Percentiles rank a stretch among this genome's conserved stretches.
Conservation (phyloP, 805 yeast genomes). For the Nakazawaea wickerhamii region DNA sequence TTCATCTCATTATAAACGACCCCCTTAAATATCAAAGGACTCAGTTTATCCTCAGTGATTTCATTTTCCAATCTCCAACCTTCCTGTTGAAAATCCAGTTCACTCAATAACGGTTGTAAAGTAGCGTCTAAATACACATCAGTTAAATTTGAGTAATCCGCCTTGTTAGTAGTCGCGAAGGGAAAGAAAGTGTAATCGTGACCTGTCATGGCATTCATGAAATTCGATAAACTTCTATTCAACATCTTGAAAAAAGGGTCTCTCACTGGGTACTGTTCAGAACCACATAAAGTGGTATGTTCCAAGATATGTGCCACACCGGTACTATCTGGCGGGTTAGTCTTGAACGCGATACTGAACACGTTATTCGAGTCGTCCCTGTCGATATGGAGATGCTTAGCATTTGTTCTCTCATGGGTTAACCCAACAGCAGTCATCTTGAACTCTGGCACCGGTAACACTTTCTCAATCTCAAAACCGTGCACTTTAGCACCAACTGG, state of each 20-base stretch:
- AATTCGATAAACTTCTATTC: constrained; percentile 87
- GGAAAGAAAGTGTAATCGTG: constrained; percentile 95
- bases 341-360: constrained; percentile 83
- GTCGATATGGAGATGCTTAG: constrained; percentile 82
- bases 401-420: constrained; percentile 62
- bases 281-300: constrained; percentile 95
- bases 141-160: constrained; percentile 78
- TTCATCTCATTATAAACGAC: constrained; percentile 98
- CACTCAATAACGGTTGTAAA: constrained; percentile 69
- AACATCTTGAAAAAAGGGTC: constrained; percentile 98
- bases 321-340: constrained; percentile 91
- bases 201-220: constrained; percentile 99
- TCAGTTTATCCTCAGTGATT: constrained; percentile 44
- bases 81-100: constrained; percentile 86
- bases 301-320: constrained; percentile 96
- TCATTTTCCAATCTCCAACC: constrained; percentile 94
- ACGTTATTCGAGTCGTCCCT: constrained; percentile 82
- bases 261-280: constrained; percentile 83
- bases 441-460: constrained; percentile 72
- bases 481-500: constrained; percentile 58
- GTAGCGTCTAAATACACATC: constrained; percentile 87
- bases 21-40: constrained; percentile 79
- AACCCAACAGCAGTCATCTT: constrained; percentile 74
- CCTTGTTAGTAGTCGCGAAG: constrained; percentile 85
- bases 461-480: constrained; percentile 64